Evolutionary conservation across 2,329 filamentous ascomycete species (phyloP).

Genomic region (Cryphonectria nitschkei): DNA sequence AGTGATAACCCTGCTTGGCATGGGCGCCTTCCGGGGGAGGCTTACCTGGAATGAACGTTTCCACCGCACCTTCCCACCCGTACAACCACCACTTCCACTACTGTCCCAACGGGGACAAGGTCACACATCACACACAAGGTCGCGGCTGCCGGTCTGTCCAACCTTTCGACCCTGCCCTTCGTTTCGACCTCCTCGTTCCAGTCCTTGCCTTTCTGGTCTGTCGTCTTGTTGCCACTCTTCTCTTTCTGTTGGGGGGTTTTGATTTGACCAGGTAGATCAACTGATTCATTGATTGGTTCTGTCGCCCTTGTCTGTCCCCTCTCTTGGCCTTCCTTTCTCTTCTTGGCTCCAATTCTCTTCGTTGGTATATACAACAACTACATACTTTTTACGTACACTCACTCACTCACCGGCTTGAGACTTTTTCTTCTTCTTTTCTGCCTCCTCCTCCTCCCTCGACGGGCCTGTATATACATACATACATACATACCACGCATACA

Average conservation of each 20-base stretch:
- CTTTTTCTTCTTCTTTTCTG: neutral
- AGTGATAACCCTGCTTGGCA: neutral
- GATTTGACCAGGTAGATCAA: neutral
- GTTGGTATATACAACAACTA: conserved; percentile 3
- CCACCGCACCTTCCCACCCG: conserved; percentile 1
- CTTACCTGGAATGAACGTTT: conserved; percentile 11
- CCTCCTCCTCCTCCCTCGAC: neutral
- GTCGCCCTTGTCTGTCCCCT: neutral
- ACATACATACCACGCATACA: neutral
- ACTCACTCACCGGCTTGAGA: neutral
- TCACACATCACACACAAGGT: conserved; percentile 11
- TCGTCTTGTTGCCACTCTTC: neutral
- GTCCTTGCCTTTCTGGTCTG: neutral
- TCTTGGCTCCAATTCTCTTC: neutral
- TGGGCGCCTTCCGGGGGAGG: neutral
- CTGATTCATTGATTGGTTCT: neutral
- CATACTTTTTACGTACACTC: neutral
- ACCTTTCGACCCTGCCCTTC: conserved; percentile 2
- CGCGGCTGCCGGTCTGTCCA: conserved; percentile 13
- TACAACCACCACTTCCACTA: neutral
- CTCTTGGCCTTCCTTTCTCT: neutral
- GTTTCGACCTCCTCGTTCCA: conserved; percentile 7
- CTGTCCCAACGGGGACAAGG: conserved; percentile 3
- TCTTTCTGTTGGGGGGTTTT: neutral
- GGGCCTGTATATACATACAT: conserved; percentile 5